Evolutionary conservation across 2,329 filamentous ascomycete genomes (phyloP).

Genomic region (Xylariaceae sp.): DNA sequence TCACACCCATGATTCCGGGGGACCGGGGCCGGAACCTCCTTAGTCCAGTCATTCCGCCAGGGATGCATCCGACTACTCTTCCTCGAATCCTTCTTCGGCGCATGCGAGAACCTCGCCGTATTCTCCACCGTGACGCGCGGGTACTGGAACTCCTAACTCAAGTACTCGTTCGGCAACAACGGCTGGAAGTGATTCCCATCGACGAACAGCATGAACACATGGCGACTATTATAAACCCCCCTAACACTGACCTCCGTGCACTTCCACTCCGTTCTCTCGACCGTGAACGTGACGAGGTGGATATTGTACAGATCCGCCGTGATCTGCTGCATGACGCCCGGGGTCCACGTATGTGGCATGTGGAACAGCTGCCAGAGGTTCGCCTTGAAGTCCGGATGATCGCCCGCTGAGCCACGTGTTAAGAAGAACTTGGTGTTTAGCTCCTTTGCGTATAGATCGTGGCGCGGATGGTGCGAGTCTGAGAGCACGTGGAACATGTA

Average conservation of each 20-base stretch:
- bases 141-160: constrained; percentile 31
- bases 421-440: constrained; percentile 23
- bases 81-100: constrained; percentile 16
- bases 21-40: constrained; percentile 20
- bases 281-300: constrained; percentile 30
- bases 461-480: constrained; percentile 23
- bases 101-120: constrained; percentile 20
- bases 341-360: constrained; percentile 28
- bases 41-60: constrained; percentile 25
- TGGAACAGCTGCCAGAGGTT: constrained; percentile 32
- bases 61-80: constrained; percentile 17
- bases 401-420: background rate
- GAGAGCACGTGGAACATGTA: constrained; percentile 26
- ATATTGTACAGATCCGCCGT: constrained; percentile 34
- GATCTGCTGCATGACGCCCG: constrained; percentile 27
- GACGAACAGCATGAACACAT: constrained; percentile 30
- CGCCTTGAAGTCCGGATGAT: constrained; percentile 12
- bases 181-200: constrained; percentile 30
- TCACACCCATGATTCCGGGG: constrained; percentile 19
- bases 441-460: constrained; percentile 21
- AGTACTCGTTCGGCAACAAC: constrained; percentile 30
- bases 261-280: constrained; percentile 3
- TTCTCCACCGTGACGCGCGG: constrained; percentile 26
- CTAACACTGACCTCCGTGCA: constrained; percentile 26
- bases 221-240: constrained; percentile 32